Base-by-base conservation (phyloP, 2,329 filamentous ascomycete genomes). In the Periconia sp. region DNA sequence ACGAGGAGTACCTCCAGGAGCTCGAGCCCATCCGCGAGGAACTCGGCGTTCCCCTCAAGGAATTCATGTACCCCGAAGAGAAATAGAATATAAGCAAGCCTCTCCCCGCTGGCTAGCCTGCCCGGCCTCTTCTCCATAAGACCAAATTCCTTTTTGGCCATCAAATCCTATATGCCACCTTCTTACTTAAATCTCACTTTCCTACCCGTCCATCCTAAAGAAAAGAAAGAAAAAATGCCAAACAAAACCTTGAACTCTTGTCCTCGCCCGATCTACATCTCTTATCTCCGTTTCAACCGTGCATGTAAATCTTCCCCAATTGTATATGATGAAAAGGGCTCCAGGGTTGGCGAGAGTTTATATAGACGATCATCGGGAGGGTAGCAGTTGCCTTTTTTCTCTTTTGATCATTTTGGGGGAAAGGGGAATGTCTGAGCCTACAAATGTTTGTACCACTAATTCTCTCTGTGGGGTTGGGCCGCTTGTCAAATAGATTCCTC, bases 1-100 rank as follows among this genome's bases (percentile, higher is more conserved):
- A 99, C 82, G 85, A 97, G 74, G 89, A 96, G 82, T 97, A 96
- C 80, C 87, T 99, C 58, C 84, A 90, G 73, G 91, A 96, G 82
- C 91, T 99, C 66, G 91, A 96, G 83, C 83, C 88, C 62, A 83
- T 97, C 71, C 88, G 92, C 71, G 91, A 96, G 83, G 93, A 97
- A 82, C 87, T 97, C 60, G 93, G 93, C 68, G 86, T 97, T 69
- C 81, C 85, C 63, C 85, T 97, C 69, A 96, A 94, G 84, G 93
- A 97, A 84, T 87, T 91, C 71, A 83, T 97, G 76, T 97, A 92
- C 81, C 92, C 93, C 59, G 76, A 82, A 19, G 63, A 69, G 56
- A 70, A 67, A 58, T 71, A 71, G 58, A 50, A 57, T 52, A 51
- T 27, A 27, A 27, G 23, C 23, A 27, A 27, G 8, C 5, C 23